Evolutionary conservation across 116 monocot genomes (phyloP), one percentile per base, ranked within the genome.

Genomic region (Dioscorea cayenensis): DNA sequence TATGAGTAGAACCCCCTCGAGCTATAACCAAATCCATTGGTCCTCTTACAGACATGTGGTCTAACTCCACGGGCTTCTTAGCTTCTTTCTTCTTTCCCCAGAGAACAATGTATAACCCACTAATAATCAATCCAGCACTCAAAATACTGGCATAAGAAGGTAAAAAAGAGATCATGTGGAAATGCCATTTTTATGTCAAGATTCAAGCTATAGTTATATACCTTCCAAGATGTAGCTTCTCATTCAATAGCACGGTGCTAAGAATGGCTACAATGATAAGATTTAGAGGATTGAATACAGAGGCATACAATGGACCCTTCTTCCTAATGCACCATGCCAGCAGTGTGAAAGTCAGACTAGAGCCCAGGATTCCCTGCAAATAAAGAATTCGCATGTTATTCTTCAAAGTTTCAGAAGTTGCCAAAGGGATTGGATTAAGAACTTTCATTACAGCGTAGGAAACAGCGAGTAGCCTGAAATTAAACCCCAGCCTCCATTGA

Each of bases 51-150:
- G 63, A 23, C 49, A 17, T 22, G 2, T 23, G 22, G 3, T 36
- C 61, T 21, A 48, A 7, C 49, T 73, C 73, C n/a, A 32, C 38
- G 1, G 60, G 51, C 23, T 72, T 73, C 10, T 50, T 64, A 2
- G 60, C 51, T 36, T 84, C 84, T 64, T 66, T 80, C 20, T 78
- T 69, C 50, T 84, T 87, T 5, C 78, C 84, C 87, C 87, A 87
- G 2, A 84, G 49, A 16, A 87, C 87, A 10, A 71, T 35, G 32
- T 87, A 84, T 2, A 87, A 48, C 8, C 84, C 87, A 6, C 67
- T 36, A 25, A 87, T 70, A 22, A 87, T 84, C 21, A 87, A 49
- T 0, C 67, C 43, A 6, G 78, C 71, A 50, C 81, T 84, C 27
- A 87, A 12, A 25, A 78, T 29, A 71, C 81, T 87, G 73, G 65